These are phyloP conservation scores for Fusarium zealandicum DNA, from an alignment of 2,329 filamentous ascomycete genomes.

Conservation along the genomic window DNA sequence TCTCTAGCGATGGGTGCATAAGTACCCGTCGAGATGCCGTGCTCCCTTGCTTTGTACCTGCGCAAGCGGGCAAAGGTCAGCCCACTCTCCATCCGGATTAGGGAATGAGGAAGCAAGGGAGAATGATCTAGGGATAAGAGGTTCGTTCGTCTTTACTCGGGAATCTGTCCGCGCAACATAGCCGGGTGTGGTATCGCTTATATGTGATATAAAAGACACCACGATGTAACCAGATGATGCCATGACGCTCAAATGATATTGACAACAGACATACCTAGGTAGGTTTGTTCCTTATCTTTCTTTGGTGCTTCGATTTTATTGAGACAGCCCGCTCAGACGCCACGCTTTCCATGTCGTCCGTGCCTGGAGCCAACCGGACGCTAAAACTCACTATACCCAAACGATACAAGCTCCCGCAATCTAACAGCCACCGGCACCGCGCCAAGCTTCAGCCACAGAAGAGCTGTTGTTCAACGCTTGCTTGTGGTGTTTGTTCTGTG, in stretches of 20 bases:
- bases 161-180: not conserved
- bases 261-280: not conserved
- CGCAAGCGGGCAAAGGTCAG: conserved; percentile 18
- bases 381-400: not conserved
- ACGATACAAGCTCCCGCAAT: conserved; percentile 3
- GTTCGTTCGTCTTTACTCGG: not conserved
- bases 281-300: conserved; percentile 5
- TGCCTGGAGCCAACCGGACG: conserved; percentile 18
- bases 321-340: conserved; percentile 15
- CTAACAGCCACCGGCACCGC: conserved; percentile 12
- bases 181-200: too few species aligned
- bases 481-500: conserved; percentile 1
- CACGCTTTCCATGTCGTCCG: conserved; percentile 9
- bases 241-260: not conserved
- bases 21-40: conserved; percentile 12
- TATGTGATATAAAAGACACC: not conserved
- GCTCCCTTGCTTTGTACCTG: conserved; percentile 25
- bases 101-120: conserved; percentile 9
- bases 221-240: not conserved
- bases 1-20: conserved; percentile 2
- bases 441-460: conserved; percentile 15
- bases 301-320: conserved; percentile 13
- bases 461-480: not conserved
- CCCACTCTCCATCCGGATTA: conserved; percentile 7
- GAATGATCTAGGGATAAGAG: not conserved